Base-by-base conservation (phyloP, 2,329 filamentous ascomycete species). In the Fusarium armeniacum region DNA sequence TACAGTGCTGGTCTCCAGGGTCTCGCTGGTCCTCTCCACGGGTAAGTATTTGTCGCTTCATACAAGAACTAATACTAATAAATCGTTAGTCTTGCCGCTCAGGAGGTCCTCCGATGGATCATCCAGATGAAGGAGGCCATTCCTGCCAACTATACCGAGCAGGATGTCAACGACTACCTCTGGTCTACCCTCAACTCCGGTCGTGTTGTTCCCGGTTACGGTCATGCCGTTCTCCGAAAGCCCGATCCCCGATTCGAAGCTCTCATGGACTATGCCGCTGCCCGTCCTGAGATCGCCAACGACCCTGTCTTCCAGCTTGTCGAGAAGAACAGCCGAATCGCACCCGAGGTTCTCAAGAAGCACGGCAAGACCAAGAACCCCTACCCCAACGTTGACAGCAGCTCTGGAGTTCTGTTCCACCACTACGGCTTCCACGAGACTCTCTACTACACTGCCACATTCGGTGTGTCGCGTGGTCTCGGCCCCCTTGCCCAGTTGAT, bases 311-410 rank as follows among this genome's bases (percentile, higher is more conserved):
- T 97, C 90, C 89, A 93, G 81, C 89, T 99, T 13, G 95, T 99
- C 58, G 92, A 94, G 87, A 91, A 92, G 84, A 98, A 97, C 85
- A 94, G 91, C 71, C 91, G 94, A 77, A 91, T 99, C 69, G 96
- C 96, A 1, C 96, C 96, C 18, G 88, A 89, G 54, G 96, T 99
- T 22, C 86, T 99, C 75, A 96, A 89, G 76, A 90, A 98, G 84
- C 96, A 99, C 79, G 96, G 96, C 81, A 98, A 98, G 90, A 97
- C 94, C 73, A 97, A 97, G 87, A 97, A 97, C 84, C 94, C 96
- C 3, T 97, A 95, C 83, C 96, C 96, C 70, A 99, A 99, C 79
- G 96, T 99, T 67, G 96, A 99, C 81, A 94, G 92, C 49, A 91
- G 89, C 69, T 97, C 94, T 1, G 96, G 96, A 70, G 94, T 98